Percentiles rank a stretch among this genome's conserved stretches.
phyloP scores from a whole-genome alignment of 305 asterid species.

The Solanum hybrid region DNA sequence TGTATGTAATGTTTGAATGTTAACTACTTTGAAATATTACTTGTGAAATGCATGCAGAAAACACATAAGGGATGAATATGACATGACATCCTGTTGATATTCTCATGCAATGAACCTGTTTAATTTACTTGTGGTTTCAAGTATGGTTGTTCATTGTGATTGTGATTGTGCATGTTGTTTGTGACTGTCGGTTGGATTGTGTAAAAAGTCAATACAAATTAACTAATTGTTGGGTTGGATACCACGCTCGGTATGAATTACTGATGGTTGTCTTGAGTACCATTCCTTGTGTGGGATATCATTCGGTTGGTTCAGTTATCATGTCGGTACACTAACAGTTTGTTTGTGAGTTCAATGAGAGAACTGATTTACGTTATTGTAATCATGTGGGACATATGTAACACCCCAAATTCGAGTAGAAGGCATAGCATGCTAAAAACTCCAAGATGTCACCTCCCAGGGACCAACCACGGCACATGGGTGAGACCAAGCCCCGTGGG shows the following conservation, averaged over 20 bases:
- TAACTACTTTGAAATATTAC: not conserved
- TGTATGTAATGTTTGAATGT: not conserved
- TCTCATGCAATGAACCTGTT: not conserved
- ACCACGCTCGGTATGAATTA: not conserved
- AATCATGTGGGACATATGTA: not conserved
- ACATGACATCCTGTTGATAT: not conserved
- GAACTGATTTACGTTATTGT: not conserved
- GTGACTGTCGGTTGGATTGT: not conserved
- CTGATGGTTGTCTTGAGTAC: not conserved
- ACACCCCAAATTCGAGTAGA: no score
- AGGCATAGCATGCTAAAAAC: no score
- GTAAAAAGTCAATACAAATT: not conserved
- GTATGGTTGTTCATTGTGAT: not conserved
- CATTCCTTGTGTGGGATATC: not conserved
- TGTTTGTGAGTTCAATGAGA: not conserved
- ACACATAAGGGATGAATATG: not conserved
- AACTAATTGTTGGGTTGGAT: not conserved
- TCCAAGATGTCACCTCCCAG: no score
- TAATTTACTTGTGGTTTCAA: not conserved
- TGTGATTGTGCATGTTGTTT: not conserved
- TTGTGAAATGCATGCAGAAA: not conserved
- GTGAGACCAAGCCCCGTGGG: no score
- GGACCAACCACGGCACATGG: no score
- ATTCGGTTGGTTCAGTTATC: not conserved
- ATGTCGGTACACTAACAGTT: not conserved